Evolutionary conservation across 495 filamentous ascomycete genomes (phyloP), one percentile per base, ranked within the genome.

Genomic region (Lepraria neglecta): DNA sequence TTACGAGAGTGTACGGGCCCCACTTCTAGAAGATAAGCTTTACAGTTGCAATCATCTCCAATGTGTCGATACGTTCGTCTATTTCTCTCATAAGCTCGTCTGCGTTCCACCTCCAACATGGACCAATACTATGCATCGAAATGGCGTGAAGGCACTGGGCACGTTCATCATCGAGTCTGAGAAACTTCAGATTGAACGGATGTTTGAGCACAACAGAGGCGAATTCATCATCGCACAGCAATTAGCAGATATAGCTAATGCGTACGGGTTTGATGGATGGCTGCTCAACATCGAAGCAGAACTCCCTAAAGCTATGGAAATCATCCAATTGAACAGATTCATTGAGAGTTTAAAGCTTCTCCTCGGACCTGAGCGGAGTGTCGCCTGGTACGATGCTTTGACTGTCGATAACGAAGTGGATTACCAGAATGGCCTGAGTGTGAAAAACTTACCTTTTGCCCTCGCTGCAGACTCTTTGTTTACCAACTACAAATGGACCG

Each of bases 241-340:
- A 48, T 63, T 78, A 15, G 69, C 71, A 27, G 51, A 57, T 27
- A 70, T 78, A 47, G 72, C 73, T 7, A 53, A 65, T n/a, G 67
- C 68, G 6, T 76, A 75, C 52, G 74, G 76, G 19, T 78, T 78
- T 56, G 76, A 78, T 62, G 76, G 76, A 17, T 78, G 76, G 76
- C 62, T 78, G 38, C 56, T 78, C 33, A 78, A 78, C 55, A 66
- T 78, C n/a, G 76, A 78, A 63, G 68, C 71, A 35, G 66, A 69
- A 17, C 73, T 77, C 66, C 70, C 74, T 10, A 66, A 59, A 38
- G 64, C 66, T 33, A 47, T 44, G 11, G 68, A 65, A 60, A 51
- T 65, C 48, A 47, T 58, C 33, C n/a, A 67, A 2, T 43, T 63
- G 50, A 46, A 66, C 7, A 67, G 75, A 14, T 75, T 77, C 40